These are phyloP conservation scores for Cytospora schulzeri DNA, from an alignment of 2,329 filamentous ascomycete genomes.

Conservation along the genomic window DNA sequence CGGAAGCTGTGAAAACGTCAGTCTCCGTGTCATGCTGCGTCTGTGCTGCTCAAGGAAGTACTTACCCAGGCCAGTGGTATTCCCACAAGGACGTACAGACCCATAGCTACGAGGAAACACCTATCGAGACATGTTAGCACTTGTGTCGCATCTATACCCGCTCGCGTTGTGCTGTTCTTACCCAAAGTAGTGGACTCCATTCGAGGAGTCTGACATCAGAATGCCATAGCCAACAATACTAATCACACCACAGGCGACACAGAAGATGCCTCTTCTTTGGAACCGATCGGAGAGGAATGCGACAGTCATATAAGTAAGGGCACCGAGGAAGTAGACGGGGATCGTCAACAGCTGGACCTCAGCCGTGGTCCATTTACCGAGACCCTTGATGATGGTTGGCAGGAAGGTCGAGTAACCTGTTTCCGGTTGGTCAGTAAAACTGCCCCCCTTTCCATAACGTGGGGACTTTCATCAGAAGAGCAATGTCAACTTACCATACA, in stretches of 20 bases:
- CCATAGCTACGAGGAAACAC: constrained; percentile 75
- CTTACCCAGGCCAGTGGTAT: constrained; percentile 58
- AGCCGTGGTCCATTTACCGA: constrained; percentile 64
- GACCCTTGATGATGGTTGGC: constrained; percentile 73
- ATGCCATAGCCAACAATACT: constrained; percentile 71
- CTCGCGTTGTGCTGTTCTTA: constrained; percentile 27
- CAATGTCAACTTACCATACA: constrained; percentile 54
- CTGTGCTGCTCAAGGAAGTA: background rate
- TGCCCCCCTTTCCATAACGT: background rate
- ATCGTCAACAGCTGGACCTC: constrained; percentile 77
- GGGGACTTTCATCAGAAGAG: too few species aligned
- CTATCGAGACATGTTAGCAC: constrained; percentile 34
- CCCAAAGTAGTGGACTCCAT: constrained; percentile 71
- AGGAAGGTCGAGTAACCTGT: constrained; percentile 71
- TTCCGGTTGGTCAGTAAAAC: background rate
- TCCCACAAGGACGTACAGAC: constrained; percentile 65
- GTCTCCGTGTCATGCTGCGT: background rate
- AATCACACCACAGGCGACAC: constrained; percentile 61
- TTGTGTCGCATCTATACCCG: background rate
- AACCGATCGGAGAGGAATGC: constrained; percentile 69
- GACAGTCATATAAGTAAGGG: constrained; percentile 66
- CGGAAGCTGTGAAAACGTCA: constrained; percentile 44
- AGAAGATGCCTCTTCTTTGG: constrained; percentile 67
- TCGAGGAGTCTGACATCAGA: constrained; percentile 60
- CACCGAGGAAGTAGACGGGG: constrained; percentile 75